A percentile compares a stretch with the other conserved stretches of the same genome.
Evolutionary conservation across 116 monocot genomes (phyloP).

Genomic region (Posidonia oceanica): DNA sequence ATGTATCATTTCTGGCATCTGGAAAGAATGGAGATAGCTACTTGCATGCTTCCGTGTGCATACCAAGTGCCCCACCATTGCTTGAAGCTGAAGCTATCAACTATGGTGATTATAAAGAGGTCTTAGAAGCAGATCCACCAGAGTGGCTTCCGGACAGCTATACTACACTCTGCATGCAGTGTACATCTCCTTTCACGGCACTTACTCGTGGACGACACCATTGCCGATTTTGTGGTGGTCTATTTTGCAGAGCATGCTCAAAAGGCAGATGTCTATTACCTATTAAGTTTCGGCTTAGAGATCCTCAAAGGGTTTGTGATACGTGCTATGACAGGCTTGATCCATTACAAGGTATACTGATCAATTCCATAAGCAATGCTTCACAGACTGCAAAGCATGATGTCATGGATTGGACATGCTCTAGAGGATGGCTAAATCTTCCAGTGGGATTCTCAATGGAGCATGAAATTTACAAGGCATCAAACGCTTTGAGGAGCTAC

Average conservation of each 20-base stretch:
- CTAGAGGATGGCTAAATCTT: conserved; percentile 85
- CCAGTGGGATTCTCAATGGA: conserved; percentile 92
- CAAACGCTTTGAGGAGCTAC: conserved; percentile 64
- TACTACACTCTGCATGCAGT: conserved; percentile 62
- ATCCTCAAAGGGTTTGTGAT: conserved; percentile 93
- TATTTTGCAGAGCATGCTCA: conserved; percentile 74
- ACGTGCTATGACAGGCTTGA: conserved; percentile 81
- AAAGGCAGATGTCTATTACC: conserved; percentile 84
- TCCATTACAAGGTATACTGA: conserved; percentile 70
- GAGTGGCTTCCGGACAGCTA: conserved; percentile 94
- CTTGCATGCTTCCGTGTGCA: conserved; percentile 75
- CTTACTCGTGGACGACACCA: conserved; percentile 88
- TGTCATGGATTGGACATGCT: conserved; percentile 95
- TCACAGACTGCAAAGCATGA: conserved; percentile 87
- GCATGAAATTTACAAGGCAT: conserved; percentile 91
- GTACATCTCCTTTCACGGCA: conserved; percentile 55
- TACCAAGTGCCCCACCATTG: conserved; percentile 83
- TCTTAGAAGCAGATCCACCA: conserved; percentile 79
- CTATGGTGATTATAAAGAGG: conserved; percentile 34
- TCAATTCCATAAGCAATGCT: conserved; percentile 62
- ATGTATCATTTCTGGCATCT: conserved; percentile 55
- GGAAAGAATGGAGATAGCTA: conserved; percentile 50
- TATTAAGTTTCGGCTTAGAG: conserved; percentile 51
- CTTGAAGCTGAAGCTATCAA: conserved; percentile 34
- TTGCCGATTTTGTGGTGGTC: conserved; percentile 90